These are phyloP conservation scores for Geranium rotundifolium DNA, from an alignment of 345 rosid genomes.

Conservation along the genomic window DNA sequence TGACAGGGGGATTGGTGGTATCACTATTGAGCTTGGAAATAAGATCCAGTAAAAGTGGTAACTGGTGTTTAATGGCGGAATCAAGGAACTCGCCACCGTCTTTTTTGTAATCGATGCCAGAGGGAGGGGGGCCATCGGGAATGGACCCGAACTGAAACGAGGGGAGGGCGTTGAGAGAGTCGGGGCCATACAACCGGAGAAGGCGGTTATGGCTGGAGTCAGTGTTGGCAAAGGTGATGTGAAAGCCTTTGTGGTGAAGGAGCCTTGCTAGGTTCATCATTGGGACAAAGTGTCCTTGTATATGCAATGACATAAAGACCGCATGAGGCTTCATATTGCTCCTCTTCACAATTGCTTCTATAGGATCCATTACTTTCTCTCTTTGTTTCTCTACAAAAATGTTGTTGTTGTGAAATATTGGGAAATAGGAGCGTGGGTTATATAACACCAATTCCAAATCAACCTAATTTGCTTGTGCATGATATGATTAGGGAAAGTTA, in stretches of 20 bases:
- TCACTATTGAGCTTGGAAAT: neutral
- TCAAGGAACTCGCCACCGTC: neutral
- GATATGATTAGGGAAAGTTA: no score
- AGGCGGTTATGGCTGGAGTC: constrained; percentile 6
- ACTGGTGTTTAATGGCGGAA: neutral
- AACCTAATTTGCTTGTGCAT: no score
- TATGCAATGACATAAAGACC: constrained; percentile 27
- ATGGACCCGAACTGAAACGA: constrained; percentile 5
- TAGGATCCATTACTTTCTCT: no score
- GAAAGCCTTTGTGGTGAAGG: constrained; percentile 7
- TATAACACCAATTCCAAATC: no score
- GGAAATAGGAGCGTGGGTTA: no score
- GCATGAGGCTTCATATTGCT: constrained; percentile 10
- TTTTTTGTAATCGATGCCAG: neutral
- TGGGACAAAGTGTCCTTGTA: constrained; percentile 5
- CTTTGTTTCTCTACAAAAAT: no score
- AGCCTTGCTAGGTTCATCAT: constrained; percentile 8
- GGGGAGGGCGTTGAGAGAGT: neutral
- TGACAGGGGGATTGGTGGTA: neutral
- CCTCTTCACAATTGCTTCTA: no score
- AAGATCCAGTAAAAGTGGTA: constrained; percentile 1
- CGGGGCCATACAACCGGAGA: neutral
- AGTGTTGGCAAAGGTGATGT: constrained; percentile 9
- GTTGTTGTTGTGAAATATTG: no score
- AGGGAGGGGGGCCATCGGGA: constrained; percentile 3